Base-by-base conservation (phyloP, 2,329 filamentous ascomycete genomes). In the Nectriaceae sp. region DNA sequence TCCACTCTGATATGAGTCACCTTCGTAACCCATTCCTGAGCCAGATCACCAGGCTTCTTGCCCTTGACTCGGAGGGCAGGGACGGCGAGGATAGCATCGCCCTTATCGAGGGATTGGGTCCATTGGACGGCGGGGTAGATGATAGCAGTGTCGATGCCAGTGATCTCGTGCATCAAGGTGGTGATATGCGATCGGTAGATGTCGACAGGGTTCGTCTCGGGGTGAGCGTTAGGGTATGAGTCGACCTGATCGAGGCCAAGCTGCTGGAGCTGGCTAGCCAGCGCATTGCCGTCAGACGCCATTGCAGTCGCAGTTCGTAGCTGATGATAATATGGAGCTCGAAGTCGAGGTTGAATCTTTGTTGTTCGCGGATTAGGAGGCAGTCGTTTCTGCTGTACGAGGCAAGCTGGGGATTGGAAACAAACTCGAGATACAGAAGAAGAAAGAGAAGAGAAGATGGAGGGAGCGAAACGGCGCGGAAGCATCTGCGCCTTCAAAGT, bases 1-100 rank as follows among this genome's bases (percentile, higher is more conserved):
- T 13, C 40, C 16, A 33, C n/a, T 13, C 38, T 21, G n/a, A n/a
- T 21, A 43, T 6, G 10, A 37, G 10, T 37, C 59, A 84, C 85
- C 75, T 85, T 81, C 26, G 73, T 73, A 29, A 74, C 73, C 82
- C 83, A 87, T 63, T 88, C 79, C 53, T 73, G 68, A 11, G 80
- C 84, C 44, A 88, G 72, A 57, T 80, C 82, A 52, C 76, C 73
- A 11, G 84, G 83, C 66, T 88, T 88, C 67, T 77, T 77, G 55
- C 84, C 84, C 72, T 88, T 93, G 62, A 93, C 71, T 53, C 90
- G 80, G 54, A 96, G 78, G n/a, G 89, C 88, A 15, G 90, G 88
- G 8, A 90, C 83, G 8, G 90, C 85, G 40, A 96, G 72, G 44
- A 89, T 81, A 59, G 95, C 73, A 70, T 96, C 90, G 40, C 90